Conservation (phyloP, 106 monocot genomes). For the Iris macrosiphon region DNA sequence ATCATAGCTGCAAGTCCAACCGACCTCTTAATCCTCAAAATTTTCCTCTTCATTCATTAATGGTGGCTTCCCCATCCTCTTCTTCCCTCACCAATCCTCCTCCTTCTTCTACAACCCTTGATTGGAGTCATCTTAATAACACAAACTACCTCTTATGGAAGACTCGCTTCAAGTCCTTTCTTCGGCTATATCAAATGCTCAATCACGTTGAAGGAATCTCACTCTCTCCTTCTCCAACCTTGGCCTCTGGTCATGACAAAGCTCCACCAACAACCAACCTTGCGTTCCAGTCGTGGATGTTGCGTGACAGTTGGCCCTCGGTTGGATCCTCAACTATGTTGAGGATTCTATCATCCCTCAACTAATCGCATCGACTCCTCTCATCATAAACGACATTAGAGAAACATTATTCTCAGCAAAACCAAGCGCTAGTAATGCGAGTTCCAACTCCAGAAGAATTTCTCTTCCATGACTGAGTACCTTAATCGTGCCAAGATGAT, state of each 20-base stretch:
- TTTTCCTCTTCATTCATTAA: neutral
- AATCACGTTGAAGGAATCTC: neutral
- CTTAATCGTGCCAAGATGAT: slow-evolving; percentile 1
- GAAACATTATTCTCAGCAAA: too few relatives aligned
- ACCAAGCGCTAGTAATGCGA: too few relatives aligned
- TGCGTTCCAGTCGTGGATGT: too few relatives aligned
- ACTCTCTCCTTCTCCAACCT: neutral
- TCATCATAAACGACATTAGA: too few relatives aligned
- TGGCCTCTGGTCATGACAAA: neutral
- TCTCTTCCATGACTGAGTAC: neutral
- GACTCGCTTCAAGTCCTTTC: slow-evolving; percentile 4
- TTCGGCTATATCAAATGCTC: slow-evolving; percentile 1
- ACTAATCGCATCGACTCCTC: too few relatives aligned
- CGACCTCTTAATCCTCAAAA: too few relatives aligned
- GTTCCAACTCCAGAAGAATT: neutral
- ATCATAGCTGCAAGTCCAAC: too few relatives aligned
- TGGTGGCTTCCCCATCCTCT: neutral
- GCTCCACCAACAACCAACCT: neutral
- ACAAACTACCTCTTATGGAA: neutral
- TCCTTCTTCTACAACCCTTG: neutral
- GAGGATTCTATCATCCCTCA: too few relatives aligned
- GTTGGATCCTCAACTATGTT: too few relatives aligned
- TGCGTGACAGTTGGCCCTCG: too few relatives aligned
- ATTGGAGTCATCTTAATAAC: neutral
- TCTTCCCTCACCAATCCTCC: neutral